phyloP scores from a whole-genome alignment of 176 grass and related monocot species.

The Oryza officinalis region DNA sequence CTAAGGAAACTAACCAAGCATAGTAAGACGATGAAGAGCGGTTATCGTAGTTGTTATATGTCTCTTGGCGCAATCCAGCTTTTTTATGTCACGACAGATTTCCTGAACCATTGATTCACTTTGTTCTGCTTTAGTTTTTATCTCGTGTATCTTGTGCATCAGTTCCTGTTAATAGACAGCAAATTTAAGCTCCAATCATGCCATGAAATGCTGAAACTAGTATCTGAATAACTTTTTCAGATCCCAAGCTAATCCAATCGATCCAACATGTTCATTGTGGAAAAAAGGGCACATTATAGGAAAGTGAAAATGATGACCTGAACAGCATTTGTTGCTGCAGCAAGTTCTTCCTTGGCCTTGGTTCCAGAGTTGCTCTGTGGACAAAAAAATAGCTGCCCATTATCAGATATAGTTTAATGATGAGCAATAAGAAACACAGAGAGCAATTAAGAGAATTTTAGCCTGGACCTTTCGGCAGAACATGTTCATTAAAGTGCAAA shows the following conservation, averaged over 20 bases:
- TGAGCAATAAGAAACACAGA: background rate
- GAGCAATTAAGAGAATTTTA: background rate
- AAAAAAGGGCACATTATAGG: background rate
- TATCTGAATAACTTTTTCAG: background rate
- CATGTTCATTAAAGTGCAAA: slow-evolving; percentile 1
- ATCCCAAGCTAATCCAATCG: background rate
- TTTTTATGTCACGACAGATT: slow-evolving; percentile 98
- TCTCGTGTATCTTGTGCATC: slow-evolving; percentile 96
- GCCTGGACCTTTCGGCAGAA: background rate
- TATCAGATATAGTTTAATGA: background rate
- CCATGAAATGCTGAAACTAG: background rate
- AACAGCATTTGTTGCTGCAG: slow-evolving; percentile 94
- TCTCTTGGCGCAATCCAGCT: slow-evolving; percentile 93
- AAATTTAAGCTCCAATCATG: slow-evolving; percentile 30
- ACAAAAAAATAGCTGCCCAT: slow-evolving; percentile 20
- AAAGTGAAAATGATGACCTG: slow-evolving; percentile 53
- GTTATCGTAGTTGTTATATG: slow-evolving; percentile 99
- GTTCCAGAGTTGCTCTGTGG: slow-evolving; percentile 94
- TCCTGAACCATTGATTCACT: slow-evolving; percentile 99
- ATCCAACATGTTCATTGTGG: slow-evolving; percentile 9
- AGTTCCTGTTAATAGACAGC: slow-evolving; percentile 60
- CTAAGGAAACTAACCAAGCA: slow-evolving; percentile 73
- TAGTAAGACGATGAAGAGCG: slow-evolving; percentile 94
- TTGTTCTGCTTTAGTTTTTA: slow-evolving; percentile 92
- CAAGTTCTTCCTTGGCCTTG: slow-evolving; percentile 99